Percentiles rank a stretch among this genome's conserved stretches.
Evolutionary conservation across 2,329 filamentous ascomycete genomes (phyloP).

Genomic region (Trichophyton benhamiae): DNA sequence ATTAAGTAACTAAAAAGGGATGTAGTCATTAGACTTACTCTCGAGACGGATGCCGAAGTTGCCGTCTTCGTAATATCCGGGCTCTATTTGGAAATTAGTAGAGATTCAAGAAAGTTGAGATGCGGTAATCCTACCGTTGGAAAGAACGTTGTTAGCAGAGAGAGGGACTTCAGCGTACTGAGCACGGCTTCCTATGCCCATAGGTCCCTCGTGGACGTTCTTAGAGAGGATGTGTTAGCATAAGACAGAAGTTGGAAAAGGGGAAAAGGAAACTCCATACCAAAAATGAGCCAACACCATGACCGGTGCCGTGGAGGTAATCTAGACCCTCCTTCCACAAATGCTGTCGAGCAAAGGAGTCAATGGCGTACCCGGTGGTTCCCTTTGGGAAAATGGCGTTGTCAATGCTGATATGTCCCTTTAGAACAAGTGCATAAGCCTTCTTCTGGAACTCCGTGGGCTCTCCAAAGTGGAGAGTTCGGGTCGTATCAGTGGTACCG

Average conservation of each 20-base stretch:
- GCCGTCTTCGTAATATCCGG: slow-evolving; percentile 93
- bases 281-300: slow-evolving; percentile 86
- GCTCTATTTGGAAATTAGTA: slow-evolving; percentile 43
- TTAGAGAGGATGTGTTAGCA: slow-evolving; percentile 17
- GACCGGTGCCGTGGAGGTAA: slow-evolving; percentile 91
- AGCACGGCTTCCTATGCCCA: slow-evolving; percentile 84
- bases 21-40: slow-evolving; percentile 45
- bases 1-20: not conserved
- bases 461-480: slow-evolving; percentile 81
- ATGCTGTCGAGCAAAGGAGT: slow-evolving; percentile 76
- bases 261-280: slow-evolving; percentile 18
- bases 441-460: slow-evolving; percentile 74
- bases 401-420: slow-evolving; percentile 85
- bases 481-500: slow-evolving; percentile 89
- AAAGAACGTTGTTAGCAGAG: slow-evolving; percentile 85
- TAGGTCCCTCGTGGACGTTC: slow-evolving; percentile 95
- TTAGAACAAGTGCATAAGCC: slow-evolving; percentile 86
- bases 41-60: slow-evolving; percentile 92
- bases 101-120: not conserved
- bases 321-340: slow-evolving; percentile 89
- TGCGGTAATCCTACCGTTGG: slow-evolving; percentile 45
- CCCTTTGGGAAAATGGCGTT: slow-evolving; percentile 83
- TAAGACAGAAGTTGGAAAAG: not conserved
- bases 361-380: slow-evolving; percentile 83
- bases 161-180: slow-evolving; percentile 86